Conservation (phyloP, 176 grass and related monocot species). For the Hyparrhenia diplandra region DNA sequence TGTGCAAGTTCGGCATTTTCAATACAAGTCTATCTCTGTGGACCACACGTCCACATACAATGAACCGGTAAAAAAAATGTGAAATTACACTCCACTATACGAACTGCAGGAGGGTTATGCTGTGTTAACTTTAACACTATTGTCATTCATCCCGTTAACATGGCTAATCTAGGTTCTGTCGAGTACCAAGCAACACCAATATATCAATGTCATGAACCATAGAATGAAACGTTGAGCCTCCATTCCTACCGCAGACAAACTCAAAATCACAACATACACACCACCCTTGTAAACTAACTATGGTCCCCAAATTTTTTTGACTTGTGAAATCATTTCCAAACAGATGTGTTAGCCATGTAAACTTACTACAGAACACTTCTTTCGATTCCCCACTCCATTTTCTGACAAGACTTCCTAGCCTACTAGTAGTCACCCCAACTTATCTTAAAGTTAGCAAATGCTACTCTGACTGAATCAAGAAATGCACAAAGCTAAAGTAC, state of each 20-base stretch:
- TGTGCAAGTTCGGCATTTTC: conserved; percentile 5
- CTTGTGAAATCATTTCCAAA: background rate
- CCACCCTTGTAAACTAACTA: background rate
- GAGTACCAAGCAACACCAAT: background rate
- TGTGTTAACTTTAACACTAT: background rate
- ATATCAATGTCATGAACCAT: background rate
- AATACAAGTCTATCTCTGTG: background rate
- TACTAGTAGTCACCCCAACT: background rate
- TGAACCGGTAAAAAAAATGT: background rate
- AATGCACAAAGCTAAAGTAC: background rate
- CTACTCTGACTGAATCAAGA: background rate
- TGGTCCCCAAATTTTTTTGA: background rate
- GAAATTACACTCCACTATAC: background rate
- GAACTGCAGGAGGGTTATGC: conserved; percentile 10
- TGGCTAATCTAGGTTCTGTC: background rate
- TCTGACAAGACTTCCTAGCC: background rate
- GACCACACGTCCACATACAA: conserved; percentile 20
- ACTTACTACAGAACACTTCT: background rate
- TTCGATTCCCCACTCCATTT: background rate
- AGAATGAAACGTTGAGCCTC: background rate
- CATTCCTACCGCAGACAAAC: background rate
- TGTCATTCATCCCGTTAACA: background rate
- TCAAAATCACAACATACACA: background rate
- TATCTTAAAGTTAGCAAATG: background rate
- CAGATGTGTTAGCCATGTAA: background rate